Conservation (phyloP, 2,329 filamentous ascomycete species). For the Microsporum ferrugineum region DNA sequence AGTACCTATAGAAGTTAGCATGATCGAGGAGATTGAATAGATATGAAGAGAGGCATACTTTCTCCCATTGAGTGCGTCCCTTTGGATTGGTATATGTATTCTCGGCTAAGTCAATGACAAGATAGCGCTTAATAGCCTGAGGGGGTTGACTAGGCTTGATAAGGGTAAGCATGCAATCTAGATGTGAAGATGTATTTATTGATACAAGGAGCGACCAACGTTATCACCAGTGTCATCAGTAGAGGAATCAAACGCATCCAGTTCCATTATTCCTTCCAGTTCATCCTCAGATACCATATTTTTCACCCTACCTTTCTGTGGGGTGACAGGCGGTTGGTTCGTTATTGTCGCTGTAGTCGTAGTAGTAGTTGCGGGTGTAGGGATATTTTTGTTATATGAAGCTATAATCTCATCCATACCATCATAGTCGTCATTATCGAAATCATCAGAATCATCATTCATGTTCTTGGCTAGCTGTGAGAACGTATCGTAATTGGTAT, state of each 20-base stretch:
- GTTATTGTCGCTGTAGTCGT: constrained; percentile 7
- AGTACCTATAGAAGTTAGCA: constrained; percentile 49
- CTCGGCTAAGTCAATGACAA: constrained; percentile 62
- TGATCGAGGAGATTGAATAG: constrained; percentile 14
- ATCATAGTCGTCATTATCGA: constrained; percentile 48
- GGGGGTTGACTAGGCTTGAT: constrained; percentile 53
- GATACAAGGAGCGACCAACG: constrained; percentile 16
- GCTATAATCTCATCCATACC: constrained; percentile 49
- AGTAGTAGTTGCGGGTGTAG: constrained; percentile 7
- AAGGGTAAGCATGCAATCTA: constrained; percentile 47
- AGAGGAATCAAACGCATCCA: constrained; percentile 45
- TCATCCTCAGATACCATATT: constrained; percentile 43
- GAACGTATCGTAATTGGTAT: not conserved
- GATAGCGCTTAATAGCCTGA: constrained; percentile 72
- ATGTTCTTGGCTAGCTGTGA: not conserved
- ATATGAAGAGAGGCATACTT: constrained; percentile 43
- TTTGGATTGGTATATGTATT: constrained; percentile 55
- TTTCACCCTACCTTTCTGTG: not conserved
- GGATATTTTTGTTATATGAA: constrained; percentile 33
- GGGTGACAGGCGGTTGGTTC: not conserved
- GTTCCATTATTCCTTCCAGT: constrained; percentile 58
- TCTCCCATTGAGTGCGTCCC: constrained; percentile 53
- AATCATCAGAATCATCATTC: constrained; percentile 5
- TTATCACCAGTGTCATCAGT: not conserved
- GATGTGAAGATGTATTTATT: constrained; percentile 5